Evolutionary conservation across 768 basidiomycete species (phyloP), one percentile per base, ranked within the genome.

Genomic region (Podaxis mareebaensis): DNA sequence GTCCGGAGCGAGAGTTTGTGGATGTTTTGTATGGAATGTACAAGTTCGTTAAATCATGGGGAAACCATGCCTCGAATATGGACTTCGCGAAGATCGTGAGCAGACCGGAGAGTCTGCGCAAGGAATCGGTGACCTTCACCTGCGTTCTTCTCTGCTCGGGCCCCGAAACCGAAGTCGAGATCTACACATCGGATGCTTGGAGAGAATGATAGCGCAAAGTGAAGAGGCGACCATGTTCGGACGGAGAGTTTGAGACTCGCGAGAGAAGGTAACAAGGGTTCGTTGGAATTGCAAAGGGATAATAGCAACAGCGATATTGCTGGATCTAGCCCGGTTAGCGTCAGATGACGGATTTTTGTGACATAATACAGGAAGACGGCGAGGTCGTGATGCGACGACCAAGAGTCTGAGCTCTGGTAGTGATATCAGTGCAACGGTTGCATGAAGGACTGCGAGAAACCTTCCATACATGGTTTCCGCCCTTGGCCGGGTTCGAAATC

Each of bases 111-210:
- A 20, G 20, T 46, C 44, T 46, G 44, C n/a, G 10, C 6, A 7
- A 46, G 44, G 44, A 46, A 46, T 20, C 0, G 20, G 44, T 46
- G 44, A 20, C n/a, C 20, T 46, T 13, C 44, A 46, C 20, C 44
- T 46, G 44, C n/a, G 17, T 1, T 46, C n/a, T 17, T 46, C 20
- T n/a, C 1, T 68, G 55, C 22, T 81, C 80, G 24, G 77, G 70
- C 24, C 77, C 76, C 38, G 66, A 80, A 81, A 17, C 79, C 78
- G 0, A 80, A 69, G 62, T 80, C 79, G 51, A 83, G 54, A 26
- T 77, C 75, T 4, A 85, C 67, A 30, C 68, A 66, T 28, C 66
- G 69, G 38, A 82, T 74, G 22, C 69, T 67, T 8, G 70, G 65
- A 13, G 77, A 79, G 42, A 79, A 57, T 64, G 74, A 74, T 44